Percentiles rank a stretch among this genome's conserved stretches.
Evolutionary conservation across 768 basidiomycete genomes (phyloP).

Genomic region (Rhodotorula diobovata): DNA sequence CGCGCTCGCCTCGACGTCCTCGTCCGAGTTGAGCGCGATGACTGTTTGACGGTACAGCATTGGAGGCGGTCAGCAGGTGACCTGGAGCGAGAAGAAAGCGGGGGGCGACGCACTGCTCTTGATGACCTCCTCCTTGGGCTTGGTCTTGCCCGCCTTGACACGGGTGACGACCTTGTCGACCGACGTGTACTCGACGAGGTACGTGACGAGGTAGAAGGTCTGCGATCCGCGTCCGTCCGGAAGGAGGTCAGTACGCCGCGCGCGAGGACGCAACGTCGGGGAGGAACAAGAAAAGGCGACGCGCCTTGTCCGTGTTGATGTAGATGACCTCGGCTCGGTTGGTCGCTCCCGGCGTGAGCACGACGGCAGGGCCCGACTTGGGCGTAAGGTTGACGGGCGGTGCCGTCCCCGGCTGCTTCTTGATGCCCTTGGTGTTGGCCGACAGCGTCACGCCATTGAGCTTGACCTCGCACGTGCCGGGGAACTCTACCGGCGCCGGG

Average conservation of each 20-base stretch:
- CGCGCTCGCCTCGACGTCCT: slow-evolving; percentile 84
- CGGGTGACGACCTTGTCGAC: slow-evolving; percentile 67
- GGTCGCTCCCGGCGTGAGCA: not conserved
- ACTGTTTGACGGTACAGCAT: not conserved
- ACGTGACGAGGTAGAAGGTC: slow-evolving; percentile 82
- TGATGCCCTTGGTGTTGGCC: slow-evolving; percentile 80
- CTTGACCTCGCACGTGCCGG: slow-evolving; percentile 83
- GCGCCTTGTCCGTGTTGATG: slow-evolving; percentile 48
- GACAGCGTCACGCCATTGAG: slow-evolving; percentile 66
- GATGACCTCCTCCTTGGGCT: slow-evolving; percentile 61
- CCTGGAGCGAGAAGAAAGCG: not conserved
- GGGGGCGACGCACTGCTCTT: slow-evolving; percentile 57
- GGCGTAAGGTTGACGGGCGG: slow-evolving; percentile 56
- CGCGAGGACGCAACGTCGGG: too few relatives aligned
- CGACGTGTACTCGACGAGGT: slow-evolving; percentile 72
- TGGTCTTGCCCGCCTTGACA: slow-evolving; percentile 64
- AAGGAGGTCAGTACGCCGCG: not conserved
- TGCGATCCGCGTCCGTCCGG: slow-evolving; percentile 46
- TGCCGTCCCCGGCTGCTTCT: slow-evolving; percentile 90
- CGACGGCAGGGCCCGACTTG: not conserved
- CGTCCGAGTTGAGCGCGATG: slow-evolving; percentile 53
- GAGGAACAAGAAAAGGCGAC: not conserved
- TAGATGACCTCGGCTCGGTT: slow-evolving; percentile 41
- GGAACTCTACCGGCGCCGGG: slow-evolving; percentile 81
- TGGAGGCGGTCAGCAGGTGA: not conserved